Base-by-base conservation (phyloP, 106 monocot genomes). In the Dendrobium huoshanense region DNA sequence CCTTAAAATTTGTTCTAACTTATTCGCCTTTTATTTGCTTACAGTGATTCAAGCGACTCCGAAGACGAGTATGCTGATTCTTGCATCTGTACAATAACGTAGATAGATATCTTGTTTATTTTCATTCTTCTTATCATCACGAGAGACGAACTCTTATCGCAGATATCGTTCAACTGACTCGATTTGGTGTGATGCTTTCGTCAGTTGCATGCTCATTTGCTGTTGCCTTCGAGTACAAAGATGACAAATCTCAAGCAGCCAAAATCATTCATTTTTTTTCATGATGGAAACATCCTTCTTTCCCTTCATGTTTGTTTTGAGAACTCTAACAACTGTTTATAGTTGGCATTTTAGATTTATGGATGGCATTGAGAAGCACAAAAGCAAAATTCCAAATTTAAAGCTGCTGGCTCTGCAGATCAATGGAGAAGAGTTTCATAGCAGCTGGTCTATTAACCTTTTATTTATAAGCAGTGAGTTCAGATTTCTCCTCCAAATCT, bases 11-110 rank as follows among this genome's bases (percentile, higher is more conserved):
- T 31, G 43, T 33, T 10, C 29, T 31, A 9, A 43, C 47, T 59
- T 67, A 16, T 49, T 70, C 70, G 7, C 41, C 72, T 78, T 24
- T 16, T 51, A 33, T 41, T 83, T 70, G 72, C 20, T 16, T 37
- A 41, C 83, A 87, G 86, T 80, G 86, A 87, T 80, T 59, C 86
- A 59, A 80, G 80, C 37, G 86, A 87, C 72, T 87, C 86, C 7
- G 83, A 87, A 42, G 77, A 80, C 20, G 86, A 87, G 79, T 55
- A 75, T 33, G 79, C 48, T 55, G 86, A 86, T 86, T 76, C 80
- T 48, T 87, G 83, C 37, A 24, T 77, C 33, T 87, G 86, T 78
- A 76, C 43, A 77, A 61, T 87, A 80, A 59, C 78, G 83, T 87
- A 80, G 61, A 51, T 61, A 61, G 80, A 83, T 45, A 27, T 67